A percentile compares a stretch with the other conserved stretches of the same genome.
phyloP scores from a whole-genome alignment of 371 early-diverging fungal genomes.

The Actinomortierella ambigua region DNA sequence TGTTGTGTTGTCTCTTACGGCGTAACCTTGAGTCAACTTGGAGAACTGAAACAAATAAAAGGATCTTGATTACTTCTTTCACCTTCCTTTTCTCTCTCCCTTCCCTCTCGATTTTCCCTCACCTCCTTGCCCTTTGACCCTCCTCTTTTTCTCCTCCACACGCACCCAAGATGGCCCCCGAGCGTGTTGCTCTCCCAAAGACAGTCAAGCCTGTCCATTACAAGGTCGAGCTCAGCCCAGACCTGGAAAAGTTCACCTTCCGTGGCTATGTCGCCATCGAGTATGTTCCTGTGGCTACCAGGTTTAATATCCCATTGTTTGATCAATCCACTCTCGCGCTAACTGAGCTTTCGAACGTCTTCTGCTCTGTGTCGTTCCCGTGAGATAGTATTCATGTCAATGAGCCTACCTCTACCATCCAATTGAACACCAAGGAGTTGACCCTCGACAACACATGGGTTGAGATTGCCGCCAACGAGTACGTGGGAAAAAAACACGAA shows the following conservation, averaged over 20 bases:
- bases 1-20: too few relatives aligned
- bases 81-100: conserved; percentile 2
- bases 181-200: conserved; percentile 72
- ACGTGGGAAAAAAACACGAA: conserved; percentile 28
- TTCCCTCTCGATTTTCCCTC: conserved; percentile 7
- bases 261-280: conserved; percentile 56
- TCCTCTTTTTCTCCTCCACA: conserved; percentile 5
- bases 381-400: conserved; percentile 51
- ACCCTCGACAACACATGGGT: conserved; percentile 43
- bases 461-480: conserved; percentile 19
- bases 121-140: conserved; percentile 2
- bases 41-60: too few relatives aligned
- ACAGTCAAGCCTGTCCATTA: conserved; percentile 80
- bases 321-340: too few relatives aligned
- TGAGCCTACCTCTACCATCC: conserved; percentile 57
- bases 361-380: too few relatives aligned
- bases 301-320: too few relatives aligned
- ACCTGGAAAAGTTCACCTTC: conserved; percentile 70
- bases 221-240: conserved; percentile 69
- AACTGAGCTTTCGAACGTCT: too few relatives aligned
- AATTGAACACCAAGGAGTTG: conserved; percentile 65
- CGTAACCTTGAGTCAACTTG: too few relatives aligned
- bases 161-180: conserved; percentile 12
- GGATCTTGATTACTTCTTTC: not conserved
- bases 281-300: conserved; percentile 28